Evolutionary conservation across 768 basidiomycete species (phyloP).

Genomic region (Termitomyces sp.): DNA sequence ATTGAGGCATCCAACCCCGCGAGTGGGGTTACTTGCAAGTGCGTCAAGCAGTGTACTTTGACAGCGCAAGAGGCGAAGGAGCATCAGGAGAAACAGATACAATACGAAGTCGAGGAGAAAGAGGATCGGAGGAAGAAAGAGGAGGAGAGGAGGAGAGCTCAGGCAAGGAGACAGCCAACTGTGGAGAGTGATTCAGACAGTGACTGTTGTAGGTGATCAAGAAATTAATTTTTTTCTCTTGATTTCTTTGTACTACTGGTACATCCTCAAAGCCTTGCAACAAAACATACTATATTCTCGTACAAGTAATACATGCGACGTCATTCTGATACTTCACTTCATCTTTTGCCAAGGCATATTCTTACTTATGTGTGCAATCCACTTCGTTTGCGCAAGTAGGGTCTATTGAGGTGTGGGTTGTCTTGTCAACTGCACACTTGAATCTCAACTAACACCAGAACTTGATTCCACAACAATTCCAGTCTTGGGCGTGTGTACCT

Average conservation of each 20-base stretch:
- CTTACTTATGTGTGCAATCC: no score
- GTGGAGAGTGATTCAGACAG: conserved; percentile 6
- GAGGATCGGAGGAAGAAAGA: conserved; percentile 35
- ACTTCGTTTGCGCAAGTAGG: no score
- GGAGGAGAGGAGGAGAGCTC: background rate
- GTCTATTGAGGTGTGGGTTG: no score
- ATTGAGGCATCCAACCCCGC: conserved; percentile 36
- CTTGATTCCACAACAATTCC: no score
- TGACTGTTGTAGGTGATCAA: background rate
- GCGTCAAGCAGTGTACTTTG: conserved; percentile 40
- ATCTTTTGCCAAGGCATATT: no score
- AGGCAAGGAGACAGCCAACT: conserved; percentile 3
- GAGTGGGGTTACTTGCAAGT: conserved; percentile 64
- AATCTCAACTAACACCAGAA: no score
- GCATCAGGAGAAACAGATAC: conserved; percentile 32
- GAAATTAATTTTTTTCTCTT: background rate
- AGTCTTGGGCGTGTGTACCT: no score
- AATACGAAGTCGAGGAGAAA: conserved; percentile 2
- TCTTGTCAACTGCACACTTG: no score
- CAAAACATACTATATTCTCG: conserved; percentile 16
- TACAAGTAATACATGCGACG: background rate
- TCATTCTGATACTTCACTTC: background rate
- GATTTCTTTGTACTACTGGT: background rate
- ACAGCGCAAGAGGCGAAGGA: conserved; percentile 47
- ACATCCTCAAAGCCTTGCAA: conserved; percentile 8